Evolutionary conservation across 352 stramenopile species (phyloP).

Genomic region (Pythium pyrilobum): DNA sequence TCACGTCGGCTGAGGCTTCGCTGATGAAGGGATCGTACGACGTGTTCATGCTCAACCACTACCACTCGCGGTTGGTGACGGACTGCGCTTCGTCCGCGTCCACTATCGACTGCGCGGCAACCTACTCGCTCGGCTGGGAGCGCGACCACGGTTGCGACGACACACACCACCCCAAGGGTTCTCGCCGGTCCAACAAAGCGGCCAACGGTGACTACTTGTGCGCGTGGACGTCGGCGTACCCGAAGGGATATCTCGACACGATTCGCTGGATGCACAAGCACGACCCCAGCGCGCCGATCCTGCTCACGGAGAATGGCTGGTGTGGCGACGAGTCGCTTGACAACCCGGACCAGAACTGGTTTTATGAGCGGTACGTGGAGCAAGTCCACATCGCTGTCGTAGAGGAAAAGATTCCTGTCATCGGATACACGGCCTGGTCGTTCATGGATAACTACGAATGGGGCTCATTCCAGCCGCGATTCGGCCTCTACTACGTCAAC

Average conservation of each 20-base stretch:
- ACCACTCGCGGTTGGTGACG: slow-evolving; percentile 28
- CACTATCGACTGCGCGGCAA: slow-evolving; percentile 43
- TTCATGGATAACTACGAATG: slow-evolving; percentile 96
- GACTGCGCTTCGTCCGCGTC: slow-evolving; percentile 27
- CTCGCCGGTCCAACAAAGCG: slow-evolving; percentile 45
- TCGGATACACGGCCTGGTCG: slow-evolving; percentile 92
- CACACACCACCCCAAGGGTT: slow-evolving; percentile 42
- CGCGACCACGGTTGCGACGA: slow-evolving; percentile 50
- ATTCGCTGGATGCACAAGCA: slow-evolving; percentile 54
- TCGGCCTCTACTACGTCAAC: slow-evolving; percentile 68
- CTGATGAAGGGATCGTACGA: slow-evolving; percentile 86
- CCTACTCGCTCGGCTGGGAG: slow-evolving; percentile 31
- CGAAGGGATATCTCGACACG: slow-evolving; percentile 44
- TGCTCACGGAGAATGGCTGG: slow-evolving; percentile 67
- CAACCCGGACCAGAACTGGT: slow-evolving; percentile 62
- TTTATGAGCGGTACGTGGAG: slow-evolving; percentile 39
- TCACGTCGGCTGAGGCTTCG: slow-evolving; percentile 70
- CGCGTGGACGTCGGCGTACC: slow-evolving; percentile 45
- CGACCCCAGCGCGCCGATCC: slow-evolving; percentile 35
- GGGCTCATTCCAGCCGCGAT: slow-evolving; percentile 65
- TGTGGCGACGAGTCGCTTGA: slow-evolving; percentile 58
- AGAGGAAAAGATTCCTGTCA: slow-evolving; percentile 64
- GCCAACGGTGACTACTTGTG: slow-evolving; percentile 33
- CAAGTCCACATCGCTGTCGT: slow-evolving; percentile 55
- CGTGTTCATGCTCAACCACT: slow-evolving; percentile 96